Conservation (phyloP, 441 rosid species). For the Corymbia calophylla region DNA sequence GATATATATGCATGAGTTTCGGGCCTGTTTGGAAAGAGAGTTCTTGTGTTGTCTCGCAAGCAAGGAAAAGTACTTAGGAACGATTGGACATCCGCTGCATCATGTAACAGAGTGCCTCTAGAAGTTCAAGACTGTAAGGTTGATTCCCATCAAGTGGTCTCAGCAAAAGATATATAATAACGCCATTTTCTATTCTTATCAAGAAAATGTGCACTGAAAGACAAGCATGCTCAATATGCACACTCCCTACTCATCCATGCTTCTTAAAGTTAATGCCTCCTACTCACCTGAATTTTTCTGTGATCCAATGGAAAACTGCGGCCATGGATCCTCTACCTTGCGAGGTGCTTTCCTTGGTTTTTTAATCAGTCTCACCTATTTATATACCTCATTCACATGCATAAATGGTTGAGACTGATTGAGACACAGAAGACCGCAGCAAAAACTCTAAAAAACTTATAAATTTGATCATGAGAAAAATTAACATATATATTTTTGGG, state of each 20-base stretch:
- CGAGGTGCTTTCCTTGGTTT: neutral
- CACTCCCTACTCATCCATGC: neutral
- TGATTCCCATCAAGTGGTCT: neutral
- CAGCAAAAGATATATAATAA: neutral
- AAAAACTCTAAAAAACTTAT: neutral
- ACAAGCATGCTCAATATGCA: neutral
- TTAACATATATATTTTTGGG: neutral
- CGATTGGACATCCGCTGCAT: neutral
- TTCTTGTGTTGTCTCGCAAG: neutral
- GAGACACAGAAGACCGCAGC: neutral
- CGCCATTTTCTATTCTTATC: neutral
- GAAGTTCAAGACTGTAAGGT: neutral
- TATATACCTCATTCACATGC: neutral
- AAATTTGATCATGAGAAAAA: neutral
- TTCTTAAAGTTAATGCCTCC: neutral
- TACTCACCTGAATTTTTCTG: neutral
- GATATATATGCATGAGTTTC: slow-evolving; percentile 56
- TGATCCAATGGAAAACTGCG: neutral
- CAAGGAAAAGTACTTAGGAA: neutral
- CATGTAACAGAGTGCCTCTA: neutral
- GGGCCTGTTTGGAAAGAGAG: neutral
- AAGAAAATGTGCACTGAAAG: neutral
- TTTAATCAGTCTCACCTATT: neutral
- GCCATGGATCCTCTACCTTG: neutral
- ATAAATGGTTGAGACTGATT: neutral